These are phyloP conservation scores for Tanozyma kutaoensis DNA, from an alignment of 805 yeast species.

Conservation along the genomic window DNA sequence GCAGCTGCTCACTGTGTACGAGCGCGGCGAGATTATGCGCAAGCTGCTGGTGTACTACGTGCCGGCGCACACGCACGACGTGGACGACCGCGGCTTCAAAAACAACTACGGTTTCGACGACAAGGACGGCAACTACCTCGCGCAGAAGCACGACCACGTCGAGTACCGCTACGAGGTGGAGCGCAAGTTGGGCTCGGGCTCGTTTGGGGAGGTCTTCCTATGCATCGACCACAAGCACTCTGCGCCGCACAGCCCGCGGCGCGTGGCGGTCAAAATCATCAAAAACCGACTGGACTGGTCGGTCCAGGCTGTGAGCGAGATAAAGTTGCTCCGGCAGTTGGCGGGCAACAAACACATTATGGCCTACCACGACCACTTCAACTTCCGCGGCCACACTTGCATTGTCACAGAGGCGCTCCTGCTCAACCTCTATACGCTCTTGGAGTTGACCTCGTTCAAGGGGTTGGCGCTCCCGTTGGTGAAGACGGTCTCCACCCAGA, in stretches of 20 bases:
- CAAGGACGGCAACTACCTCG: constrained; percentile 43
- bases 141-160: constrained; percentile 52
- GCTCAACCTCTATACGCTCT: constrained; percentile 47
- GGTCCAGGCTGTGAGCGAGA: constrained; percentile 67
- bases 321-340: constrained; percentile 46
- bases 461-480: constrained; percentile 34
- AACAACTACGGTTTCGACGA: constrained; percentile 67
- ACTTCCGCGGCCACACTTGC: constrained; percentile 73
- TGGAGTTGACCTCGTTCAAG: constrained; percentile 34
- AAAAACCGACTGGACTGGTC: constrained; percentile 64
- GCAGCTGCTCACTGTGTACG: constrained; percentile 40
- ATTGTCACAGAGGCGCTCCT: constrained; percentile 65
- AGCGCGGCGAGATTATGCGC: constrained; percentile 46
- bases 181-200: constrained; percentile 56
- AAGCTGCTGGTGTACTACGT: constrained; percentile 35
- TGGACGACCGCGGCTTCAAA: constrained; percentile 5
- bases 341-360: constrained; percentile 13
- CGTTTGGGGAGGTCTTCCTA: constrained; percentile 68
- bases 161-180: constrained; percentile 62
- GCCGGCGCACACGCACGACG: constrained; percentile 22
- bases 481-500: constrained; percentile 35
- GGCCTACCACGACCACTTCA: constrained; percentile 53
- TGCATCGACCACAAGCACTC: constrained; percentile 51
- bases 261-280: constrained; percentile 67
- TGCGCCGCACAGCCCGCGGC: constrained; percentile 10